Evolutionary conservation across 2,329 filamentous ascomycete species (phyloP).

Genomic region (Trichothecium sympodiale): DNA sequence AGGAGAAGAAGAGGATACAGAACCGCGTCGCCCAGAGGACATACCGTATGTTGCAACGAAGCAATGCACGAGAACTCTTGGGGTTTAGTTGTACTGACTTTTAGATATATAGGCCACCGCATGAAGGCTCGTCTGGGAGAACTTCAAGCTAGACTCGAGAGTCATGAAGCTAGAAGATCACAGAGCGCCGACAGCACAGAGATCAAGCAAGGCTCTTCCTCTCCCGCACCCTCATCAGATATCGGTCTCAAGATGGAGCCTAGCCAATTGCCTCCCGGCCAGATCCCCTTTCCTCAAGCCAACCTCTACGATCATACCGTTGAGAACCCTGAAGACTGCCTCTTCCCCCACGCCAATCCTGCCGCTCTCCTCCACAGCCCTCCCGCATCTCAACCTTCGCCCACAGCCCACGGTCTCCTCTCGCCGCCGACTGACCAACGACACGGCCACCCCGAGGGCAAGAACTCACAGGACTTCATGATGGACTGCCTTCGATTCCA

Average conservation of each 20-base stretch:
- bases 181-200: constrained; percentile 1
- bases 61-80: too few species aligned
- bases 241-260: background rate
- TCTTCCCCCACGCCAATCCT: constrained; percentile 7
- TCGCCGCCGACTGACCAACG: constrained; percentile 2
- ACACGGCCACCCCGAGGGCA: constrained; percentile 1
- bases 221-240: background rate
- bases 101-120: constrained; percentile 13
- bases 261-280: constrained; percentile 2
- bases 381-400: constrained; percentile 8
- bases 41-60: constrained; percentile 16
- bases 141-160: constrained; percentile 17
- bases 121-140: constrained; percentile 19
- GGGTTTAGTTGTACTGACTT: constrained; percentile 1
- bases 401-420: constrained; percentile 5
- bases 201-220: background rate
- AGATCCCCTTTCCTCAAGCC: constrained; percentile 2
- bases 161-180: constrained; percentile 11
- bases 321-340: constrained; percentile 5
- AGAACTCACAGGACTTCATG: constrained; percentile 11
- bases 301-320: constrained; percentile 7
- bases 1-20: constrained; percentile 20
- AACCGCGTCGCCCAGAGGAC: constrained; percentile 19
- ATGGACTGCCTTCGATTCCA: constrained; percentile 15
- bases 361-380: constrained; percentile 10